Evolutionary conservation across 2,329 filamentous ascomycete genomes (phyloP).

Genomic region (Orbilia javanica): DNA sequence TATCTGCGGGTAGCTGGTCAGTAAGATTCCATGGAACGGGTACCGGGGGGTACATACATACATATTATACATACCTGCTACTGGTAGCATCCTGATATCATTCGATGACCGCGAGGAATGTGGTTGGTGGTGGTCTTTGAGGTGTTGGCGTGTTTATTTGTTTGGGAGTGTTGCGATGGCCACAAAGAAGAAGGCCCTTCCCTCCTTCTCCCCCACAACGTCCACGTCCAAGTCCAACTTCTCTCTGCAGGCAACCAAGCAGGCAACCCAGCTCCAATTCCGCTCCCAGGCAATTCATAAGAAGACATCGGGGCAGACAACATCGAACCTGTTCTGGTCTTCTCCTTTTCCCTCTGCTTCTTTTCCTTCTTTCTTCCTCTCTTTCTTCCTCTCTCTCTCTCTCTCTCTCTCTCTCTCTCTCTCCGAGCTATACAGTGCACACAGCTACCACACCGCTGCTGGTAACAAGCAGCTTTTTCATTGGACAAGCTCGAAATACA

Average conservation of each 20-base stretch:
- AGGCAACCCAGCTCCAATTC: neutral
- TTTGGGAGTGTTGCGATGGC: slow-evolving; percentile 25
- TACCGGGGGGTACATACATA: neutral
- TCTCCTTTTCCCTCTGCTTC: neutral
- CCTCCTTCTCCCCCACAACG: neutral
- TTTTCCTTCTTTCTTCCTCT: neutral
- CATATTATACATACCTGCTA: neutral
- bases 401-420: neutral
- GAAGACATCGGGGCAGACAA: neutral
- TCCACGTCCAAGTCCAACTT: neutral
- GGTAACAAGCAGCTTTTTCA: neutral
- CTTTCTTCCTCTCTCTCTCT: neutral
- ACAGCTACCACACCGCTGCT: neutral
- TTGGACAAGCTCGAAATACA: neutral
- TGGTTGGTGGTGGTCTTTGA: neutral
- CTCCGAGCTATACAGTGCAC: neutral
- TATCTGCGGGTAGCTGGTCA: neutral
- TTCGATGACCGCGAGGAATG: no score
- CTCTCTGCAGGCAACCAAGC: neutral
- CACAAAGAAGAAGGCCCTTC: neutral
- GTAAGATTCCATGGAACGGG: neutral
- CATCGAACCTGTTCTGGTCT: neutral
- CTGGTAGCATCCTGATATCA: no score
- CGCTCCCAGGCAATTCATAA: neutral
- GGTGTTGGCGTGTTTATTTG: slow-evolving; percentile 40